A percentile compares a stretch with the other conserved stretches of the same genome.
Evolutionary conservation across 2,329 filamentous ascomycete genomes (phyloP).

Genomic region (Fusarium tuaranense): DNA sequence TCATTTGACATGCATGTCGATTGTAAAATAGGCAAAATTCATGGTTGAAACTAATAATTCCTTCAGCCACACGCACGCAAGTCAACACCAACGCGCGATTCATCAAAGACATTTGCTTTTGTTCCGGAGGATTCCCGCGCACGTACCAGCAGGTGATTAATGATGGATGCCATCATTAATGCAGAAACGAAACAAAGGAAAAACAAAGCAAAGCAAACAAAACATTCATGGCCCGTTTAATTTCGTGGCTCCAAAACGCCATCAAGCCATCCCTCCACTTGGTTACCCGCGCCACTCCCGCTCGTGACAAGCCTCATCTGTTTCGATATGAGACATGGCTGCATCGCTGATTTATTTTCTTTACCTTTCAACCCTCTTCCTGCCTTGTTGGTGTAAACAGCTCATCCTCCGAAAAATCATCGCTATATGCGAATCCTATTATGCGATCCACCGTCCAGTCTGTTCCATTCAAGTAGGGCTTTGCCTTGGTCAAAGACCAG

Average conservation of each 20-base stretch:
- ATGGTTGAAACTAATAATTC: not conserved
- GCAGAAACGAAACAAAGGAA: not conserved
- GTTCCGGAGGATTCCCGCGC: not conserved
- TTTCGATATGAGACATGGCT: slow-evolving; percentile 25
- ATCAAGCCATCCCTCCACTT: slow-evolving; percentile 10
- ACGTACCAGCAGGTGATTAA: not conserved
- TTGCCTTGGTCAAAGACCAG: slow-evolving; percentile 1
- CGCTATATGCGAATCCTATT: not conserved
- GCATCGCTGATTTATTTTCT: not conserved
- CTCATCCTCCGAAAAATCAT: not conserved
- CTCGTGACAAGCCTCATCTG: not conserved
- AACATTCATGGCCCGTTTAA: not conserved
- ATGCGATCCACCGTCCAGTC: not conserved
- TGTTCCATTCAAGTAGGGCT: not conserved
- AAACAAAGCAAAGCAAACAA: not conserved
- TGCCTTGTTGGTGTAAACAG: not conserved
- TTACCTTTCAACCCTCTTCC: not conserved
- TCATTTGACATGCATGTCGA: not conserved
- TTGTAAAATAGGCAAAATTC: not conserved
- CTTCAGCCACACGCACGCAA: not conserved
- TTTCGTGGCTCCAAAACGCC: slow-evolving; percentile 21
- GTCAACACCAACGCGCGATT: not conserved
- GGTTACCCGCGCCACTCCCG: slow-evolving; percentile 31
- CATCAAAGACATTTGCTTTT: not conserved
- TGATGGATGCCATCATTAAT: not conserved